phyloP scores from a whole-genome alignment of 192 early-diverging fungal genomes.

The Jimgerdemannia flammicorona region DNA sequence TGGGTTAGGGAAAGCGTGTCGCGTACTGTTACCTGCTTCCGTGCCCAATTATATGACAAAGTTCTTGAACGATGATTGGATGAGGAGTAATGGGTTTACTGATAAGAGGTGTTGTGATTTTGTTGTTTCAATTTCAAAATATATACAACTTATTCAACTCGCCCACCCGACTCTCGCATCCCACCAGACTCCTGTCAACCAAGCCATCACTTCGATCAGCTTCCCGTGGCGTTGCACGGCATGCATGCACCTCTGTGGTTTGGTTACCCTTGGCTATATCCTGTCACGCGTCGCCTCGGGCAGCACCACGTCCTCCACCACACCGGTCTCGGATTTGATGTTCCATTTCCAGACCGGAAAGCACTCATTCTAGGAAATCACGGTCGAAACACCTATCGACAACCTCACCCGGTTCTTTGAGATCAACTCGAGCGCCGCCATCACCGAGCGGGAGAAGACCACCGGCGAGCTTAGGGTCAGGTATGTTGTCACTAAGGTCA shows the following conservation, averaged over 20 bases:
- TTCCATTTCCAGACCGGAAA: conserved; percentile 78
- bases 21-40: conserved; percentile 95
- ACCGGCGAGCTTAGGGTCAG: conserved; percentile 59
- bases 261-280: conserved; percentile 80
- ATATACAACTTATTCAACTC: not conserved
- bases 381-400: conserved; percentile 82
- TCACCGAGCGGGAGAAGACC: conserved; percentile 68
- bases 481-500: conserved; percentile 92
- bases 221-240: conserved; percentile 77
- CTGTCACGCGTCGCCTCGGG: conserved; percentile 77
- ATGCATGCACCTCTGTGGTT: conserved; percentile 72
- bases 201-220: conserved; percentile 96
- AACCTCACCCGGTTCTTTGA: conserved; percentile 89
- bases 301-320: conserved; percentile 57
- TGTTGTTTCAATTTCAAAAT: no score
- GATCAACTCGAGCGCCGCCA: conserved; percentile 82
- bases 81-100: conserved; percentile 85
- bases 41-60: conserved; percentile 99
- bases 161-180: not conserved
- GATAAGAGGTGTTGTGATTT: conserved; percentile 48
- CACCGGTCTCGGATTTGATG: conserved; percentile 67
- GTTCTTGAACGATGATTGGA: conserved; percentile 98
- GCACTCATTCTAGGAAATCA: conserved; percentile 80
- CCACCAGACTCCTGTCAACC: conserved; percentile 52
- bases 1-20: conserved; percentile 85